Evolutionary conservation across 345 rosid species (phyloP).

Genomic region (Arabidopsis suecica): DNA sequence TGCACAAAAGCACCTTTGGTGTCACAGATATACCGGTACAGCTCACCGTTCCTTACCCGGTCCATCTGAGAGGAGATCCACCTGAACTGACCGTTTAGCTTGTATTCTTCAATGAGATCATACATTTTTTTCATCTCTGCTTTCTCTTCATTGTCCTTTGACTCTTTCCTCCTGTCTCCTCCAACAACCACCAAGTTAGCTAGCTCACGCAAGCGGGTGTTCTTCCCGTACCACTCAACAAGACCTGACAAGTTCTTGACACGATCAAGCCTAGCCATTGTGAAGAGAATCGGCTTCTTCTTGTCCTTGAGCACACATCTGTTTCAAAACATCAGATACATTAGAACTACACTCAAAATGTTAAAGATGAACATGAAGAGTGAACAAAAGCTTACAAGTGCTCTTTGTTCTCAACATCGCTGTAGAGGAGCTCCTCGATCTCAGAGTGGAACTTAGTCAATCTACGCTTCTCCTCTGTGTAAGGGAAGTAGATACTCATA

Average conservation of each 20-base stretch:
- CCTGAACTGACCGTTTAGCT: constrained; percentile 81
- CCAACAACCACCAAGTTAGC: constrained; percentile 91
- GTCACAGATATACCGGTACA: constrained; percentile 88
- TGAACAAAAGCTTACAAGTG: constrained; percentile 62
- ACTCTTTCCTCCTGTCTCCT: constrained; percentile 89
- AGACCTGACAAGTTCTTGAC: constrained; percentile 89
- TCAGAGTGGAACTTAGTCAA: constrained; percentile 73
- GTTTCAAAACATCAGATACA: constrained; percentile 13
- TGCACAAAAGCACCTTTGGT: constrained; percentile 89
- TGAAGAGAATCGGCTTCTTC: constrained; percentile 84
- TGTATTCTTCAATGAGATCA: constrained; percentile 60
- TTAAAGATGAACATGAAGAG: neutral
- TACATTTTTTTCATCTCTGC: constrained; percentile 93
- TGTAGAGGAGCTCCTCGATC: constrained; percentile 88
- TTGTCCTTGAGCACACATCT: constrained; percentile 85
- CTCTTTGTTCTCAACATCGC: constrained; percentile 79
- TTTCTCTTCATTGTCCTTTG: constrained; percentile 89
- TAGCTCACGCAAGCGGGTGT: constrained; percentile 63
- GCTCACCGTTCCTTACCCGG: constrained; percentile 94
- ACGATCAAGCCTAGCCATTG: constrained; percentile 97
- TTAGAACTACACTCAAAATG: constrained; percentile 2
- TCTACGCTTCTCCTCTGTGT: constrained; percentile 69
- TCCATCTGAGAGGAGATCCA: constrained; percentile 92
- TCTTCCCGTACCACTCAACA: constrained; percentile 96
- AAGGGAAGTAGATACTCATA: constrained; percentile 87